phyloP scores from a whole-genome alignment of 1,284 basidiomycete genomes.

The Cutaneotrichosporon mucoides region DNA sequence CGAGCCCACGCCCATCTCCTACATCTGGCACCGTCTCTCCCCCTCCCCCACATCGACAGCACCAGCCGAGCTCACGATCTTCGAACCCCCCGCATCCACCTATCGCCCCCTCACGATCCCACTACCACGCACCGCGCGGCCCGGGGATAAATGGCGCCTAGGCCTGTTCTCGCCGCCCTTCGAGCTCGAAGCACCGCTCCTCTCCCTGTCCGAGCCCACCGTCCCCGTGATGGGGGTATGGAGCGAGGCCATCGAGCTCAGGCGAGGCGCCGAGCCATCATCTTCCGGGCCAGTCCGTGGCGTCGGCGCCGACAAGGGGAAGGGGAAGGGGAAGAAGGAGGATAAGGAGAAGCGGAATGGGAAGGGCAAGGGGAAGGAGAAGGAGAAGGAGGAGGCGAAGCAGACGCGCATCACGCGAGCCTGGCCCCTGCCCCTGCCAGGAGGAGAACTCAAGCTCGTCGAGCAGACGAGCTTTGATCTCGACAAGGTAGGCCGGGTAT shows the following conservation, averaged over 20 bases:
- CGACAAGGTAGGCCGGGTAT: slow-evolving; percentile 64
- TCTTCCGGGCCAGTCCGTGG: slow-evolving; percentile 3
- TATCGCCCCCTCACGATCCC: slow-evolving; percentile 69
- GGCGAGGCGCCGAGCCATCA: slow-evolving; percentile 8
- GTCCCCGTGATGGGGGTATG: slow-evolving; percentile 38
- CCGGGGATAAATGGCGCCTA: slow-evolving; percentile 63
- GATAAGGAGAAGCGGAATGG: slow-evolving; percentile 7
- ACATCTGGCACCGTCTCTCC: slow-evolving; percentile 36
- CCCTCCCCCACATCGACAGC: slow-evolving; percentile 24
- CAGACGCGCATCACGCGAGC: slow-evolving; percentile 67
- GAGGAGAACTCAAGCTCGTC: slow-evolving; percentile 53
- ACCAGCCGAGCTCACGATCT: slow-evolving; percentile 63
- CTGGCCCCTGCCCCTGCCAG: slow-evolving; percentile 50
- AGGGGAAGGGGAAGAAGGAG: slow-evolving; percentile 10
- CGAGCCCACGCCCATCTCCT: slow-evolving; percentile 33
- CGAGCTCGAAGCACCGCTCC: neutral
- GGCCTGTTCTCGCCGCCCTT: slow-evolving; percentile 51
- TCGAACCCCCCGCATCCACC: slow-evolving; percentile 57
- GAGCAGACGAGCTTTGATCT: slow-evolving; percentile 83
- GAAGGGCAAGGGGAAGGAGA: slow-evolving; percentile 19
- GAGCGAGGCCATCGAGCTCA: slow-evolving; percentile 42
- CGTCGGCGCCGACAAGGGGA: slow-evolving; percentile 4
- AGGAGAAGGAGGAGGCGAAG: slow-evolving; percentile 52
- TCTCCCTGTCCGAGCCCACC: slow-evolving; percentile 1
- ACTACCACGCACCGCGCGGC: slow-evolving; percentile 55